These are phyloP conservation scores for Sugiyamaella lignohabitans DNA, from an alignment of 805 yeast species.

Conservation along the genomic window DNA sequence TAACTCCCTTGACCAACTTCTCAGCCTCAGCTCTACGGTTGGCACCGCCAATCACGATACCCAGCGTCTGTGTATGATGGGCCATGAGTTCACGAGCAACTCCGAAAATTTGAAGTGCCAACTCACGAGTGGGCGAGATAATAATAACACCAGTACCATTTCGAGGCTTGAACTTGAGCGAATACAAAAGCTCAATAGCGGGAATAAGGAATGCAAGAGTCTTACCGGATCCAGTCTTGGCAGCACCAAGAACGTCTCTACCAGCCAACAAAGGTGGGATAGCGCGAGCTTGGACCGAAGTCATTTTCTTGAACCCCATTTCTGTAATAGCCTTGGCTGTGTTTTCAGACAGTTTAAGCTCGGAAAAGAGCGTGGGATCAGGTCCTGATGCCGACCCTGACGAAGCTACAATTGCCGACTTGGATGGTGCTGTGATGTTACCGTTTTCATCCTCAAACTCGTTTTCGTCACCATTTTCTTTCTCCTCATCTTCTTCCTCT, in stretches of 20 bases:
- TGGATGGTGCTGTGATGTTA: constrained; percentile 6
- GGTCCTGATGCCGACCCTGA: constrained; percentile 20
- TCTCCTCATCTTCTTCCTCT: constrained; percentile 24
- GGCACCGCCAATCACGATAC: constrained; percentile 97
- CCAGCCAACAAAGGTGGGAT: constrained; percentile 97
- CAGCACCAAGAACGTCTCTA: constrained; percentile 97
- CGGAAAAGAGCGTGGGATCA: constrained; percentile 36
- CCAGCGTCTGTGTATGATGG: constrained; percentile 85
- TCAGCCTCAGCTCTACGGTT: constrained; percentile 97
- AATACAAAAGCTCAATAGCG: constrained; percentile 85
- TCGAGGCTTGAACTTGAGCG: constrained; percentile 91
- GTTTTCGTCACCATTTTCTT: constrained; percentile 26
- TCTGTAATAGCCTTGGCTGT: constrained; percentile 73
- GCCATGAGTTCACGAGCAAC: constrained; percentile 94
- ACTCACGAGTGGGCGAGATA: constrained; percentile 95
- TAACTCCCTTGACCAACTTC: constrained; percentile 88
- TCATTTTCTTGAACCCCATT: constrained; percentile 91
- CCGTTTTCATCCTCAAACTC: constrained; percentile 19
- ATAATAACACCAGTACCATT: constrained; percentile 97
- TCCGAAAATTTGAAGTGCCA: constrained; percentile 95
- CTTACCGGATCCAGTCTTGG: constrained; percentile 98
- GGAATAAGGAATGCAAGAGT: constrained; percentile 94
- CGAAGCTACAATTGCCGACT: constrained; percentile 1
- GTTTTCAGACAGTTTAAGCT: constrained; percentile 67
- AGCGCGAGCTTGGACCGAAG: constrained; percentile 90